phyloP scores from a whole-genome alignment of 2,329 filamentous ascomycete genomes.

The Colletotrichum aenigma region DNA sequence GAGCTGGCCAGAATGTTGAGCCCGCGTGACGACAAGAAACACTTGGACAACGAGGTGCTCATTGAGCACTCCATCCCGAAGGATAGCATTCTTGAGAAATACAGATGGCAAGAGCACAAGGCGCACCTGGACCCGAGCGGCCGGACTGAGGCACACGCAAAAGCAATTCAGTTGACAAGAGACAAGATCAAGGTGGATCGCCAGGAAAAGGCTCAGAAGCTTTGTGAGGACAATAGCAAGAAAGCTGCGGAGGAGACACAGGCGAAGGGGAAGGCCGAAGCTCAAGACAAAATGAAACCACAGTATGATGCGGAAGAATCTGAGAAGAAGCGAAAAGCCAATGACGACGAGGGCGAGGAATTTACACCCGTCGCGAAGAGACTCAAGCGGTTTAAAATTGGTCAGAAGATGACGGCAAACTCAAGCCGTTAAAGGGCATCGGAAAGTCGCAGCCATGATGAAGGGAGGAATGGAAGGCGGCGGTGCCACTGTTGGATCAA shows the following conservation, averaged over 20 bases:
- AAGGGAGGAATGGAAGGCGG: no score
- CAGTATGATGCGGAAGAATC: background rate
- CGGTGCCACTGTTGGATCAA: no score
- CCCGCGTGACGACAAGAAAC: background rate
- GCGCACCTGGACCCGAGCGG: background rate
- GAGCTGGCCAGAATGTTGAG: background rate
- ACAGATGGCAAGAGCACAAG: background rate
- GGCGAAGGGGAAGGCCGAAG: background rate
- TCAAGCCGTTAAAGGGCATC: background rate
- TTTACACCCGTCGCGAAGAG: fast-evolving
- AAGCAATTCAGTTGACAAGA: background rate
- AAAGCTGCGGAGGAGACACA: fast-evolving
- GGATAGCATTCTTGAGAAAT: background rate
- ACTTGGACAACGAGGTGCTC: background rate
- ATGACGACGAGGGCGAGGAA: background rate
- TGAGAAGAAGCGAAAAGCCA: background rate
- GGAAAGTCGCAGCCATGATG: no score
- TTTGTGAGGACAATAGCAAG: background rate
- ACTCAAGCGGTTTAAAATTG: background rate
- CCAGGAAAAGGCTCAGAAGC: background rate
- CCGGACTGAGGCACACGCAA: fast-evolving
- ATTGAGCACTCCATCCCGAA: background rate
- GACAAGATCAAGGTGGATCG: background rate
- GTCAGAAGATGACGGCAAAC: background rate
- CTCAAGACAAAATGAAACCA: fast-evolving